A percentile compares a stretch with the other conserved stretches of the same genome.
Conservation (phyloP, 2,329 filamentous ascomycete genomes). For the Acarospora socialis region DNA sequence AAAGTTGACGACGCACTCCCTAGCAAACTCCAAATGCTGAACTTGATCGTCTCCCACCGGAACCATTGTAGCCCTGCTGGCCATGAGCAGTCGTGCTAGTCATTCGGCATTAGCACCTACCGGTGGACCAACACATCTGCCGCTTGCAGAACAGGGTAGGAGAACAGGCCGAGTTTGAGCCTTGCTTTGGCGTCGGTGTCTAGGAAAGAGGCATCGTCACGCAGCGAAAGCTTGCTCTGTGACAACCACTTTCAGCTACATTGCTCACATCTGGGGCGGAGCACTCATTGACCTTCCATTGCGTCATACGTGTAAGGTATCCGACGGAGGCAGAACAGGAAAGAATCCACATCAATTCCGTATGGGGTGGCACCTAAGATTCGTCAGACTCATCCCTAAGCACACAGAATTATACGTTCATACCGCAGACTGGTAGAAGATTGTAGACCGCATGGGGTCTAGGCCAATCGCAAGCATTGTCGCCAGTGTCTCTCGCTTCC, state of each 20-base stretch:
- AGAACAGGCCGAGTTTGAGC: conserved; percentile 81
- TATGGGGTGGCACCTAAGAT: conserved; percentile 55
- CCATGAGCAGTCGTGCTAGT: conserved; percentile 5
- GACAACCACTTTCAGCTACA: not conserved
- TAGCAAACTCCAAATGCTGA: conserved; percentile 86
- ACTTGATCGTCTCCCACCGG: conserved; percentile 92
- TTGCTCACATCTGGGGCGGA: conserved; percentile 2
- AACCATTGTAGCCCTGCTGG: conserved; percentile 66
- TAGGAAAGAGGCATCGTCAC: conserved; percentile 45
- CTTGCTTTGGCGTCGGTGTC: conserved; percentile 41
- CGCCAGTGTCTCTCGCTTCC: conserved; percentile 62
- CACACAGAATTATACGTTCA: conserved; percentile 17
- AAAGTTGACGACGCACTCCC: conserved; percentile 75
- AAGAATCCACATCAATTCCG: conserved; percentile 93
- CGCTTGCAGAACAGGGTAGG: conserved; percentile 89
- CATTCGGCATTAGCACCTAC: conserved; percentile 24
- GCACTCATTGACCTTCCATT: conserved; percentile 68
- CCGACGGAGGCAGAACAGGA: conserved; percentile 85
- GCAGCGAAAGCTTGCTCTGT: conserved; percentile 59
- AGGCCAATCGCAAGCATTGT: conserved; percentile 72
- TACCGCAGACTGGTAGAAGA: conserved; percentile 75
- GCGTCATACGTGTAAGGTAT: conserved; percentile 95
- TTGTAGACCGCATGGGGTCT: conserved; percentile 56
- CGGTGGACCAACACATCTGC: conserved; percentile 84
- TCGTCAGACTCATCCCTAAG: conserved; percentile 9